These are phyloP conservation scores for Spizellomyces punctatus DNA, from an alignment of 192 early-diverging fungal genomes.

Conservation along the genomic window DNA sequence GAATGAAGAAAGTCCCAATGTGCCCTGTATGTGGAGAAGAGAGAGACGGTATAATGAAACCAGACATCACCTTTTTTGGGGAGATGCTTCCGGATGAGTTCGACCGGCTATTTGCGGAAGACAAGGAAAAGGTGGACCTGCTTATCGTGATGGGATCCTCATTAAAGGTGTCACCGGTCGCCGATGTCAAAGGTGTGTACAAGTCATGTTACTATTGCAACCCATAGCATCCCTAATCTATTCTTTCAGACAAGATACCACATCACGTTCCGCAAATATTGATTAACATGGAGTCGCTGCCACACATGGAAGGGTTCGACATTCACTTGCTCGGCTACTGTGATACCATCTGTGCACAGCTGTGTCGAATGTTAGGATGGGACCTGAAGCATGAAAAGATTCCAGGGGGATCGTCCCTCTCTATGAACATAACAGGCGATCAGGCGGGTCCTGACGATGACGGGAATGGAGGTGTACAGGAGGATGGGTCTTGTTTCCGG, in stretches of 20 bases:
- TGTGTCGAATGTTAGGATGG: constrained; percentile 77
- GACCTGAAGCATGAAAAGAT: constrained; percentile 45
- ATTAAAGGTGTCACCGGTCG: constrained; percentile 94
- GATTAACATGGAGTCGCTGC: constrained; percentile 87
- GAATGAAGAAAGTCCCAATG: constrained; percentile 61
- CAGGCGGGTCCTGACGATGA: neutral
- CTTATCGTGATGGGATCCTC: constrained; percentile 95
- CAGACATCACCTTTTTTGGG: constrained; percentile 97
- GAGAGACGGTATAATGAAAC: constrained; percentile 77
- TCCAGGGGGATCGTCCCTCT: neutral
- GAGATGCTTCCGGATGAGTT: constrained; percentile 87
- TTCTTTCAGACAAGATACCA: constrained; percentile 65
- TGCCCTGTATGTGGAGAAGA: constrained; percentile 72
- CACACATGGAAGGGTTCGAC: constrained; percentile 81
- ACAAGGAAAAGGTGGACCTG: constrained; percentile 79
- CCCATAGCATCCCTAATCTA: neutral
- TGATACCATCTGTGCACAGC: constrained; percentile 79
- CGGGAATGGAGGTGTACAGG: neutral
- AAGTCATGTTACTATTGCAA: constrained; percentile 7
- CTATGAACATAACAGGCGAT: neutral
- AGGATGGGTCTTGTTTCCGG: neutral
- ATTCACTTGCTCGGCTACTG: constrained; percentile 84
- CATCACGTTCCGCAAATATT: constrained; percentile 83
- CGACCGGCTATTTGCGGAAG: constrained; percentile 68
- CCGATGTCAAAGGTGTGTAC: constrained; percentile 74